Evolutionary conservation across 768 basidiomycete species (phyloP).

Genomic region (Calocybe indica): DNA sequence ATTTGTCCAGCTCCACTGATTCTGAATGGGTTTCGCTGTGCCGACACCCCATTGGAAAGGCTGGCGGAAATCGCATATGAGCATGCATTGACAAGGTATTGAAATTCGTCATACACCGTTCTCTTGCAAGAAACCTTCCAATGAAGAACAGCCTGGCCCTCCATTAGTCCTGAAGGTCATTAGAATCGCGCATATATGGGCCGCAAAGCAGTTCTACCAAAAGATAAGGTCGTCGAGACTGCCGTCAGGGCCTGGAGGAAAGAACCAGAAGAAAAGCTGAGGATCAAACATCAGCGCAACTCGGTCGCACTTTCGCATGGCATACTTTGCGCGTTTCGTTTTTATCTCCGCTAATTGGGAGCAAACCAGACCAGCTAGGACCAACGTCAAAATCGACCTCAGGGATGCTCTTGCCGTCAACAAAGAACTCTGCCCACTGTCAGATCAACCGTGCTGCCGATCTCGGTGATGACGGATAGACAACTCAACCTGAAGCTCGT

Average conservation of each 20-base stretch:
- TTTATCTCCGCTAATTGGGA: constrained; percentile 56
- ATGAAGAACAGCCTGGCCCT: constrained; percentile 74
- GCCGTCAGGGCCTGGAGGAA: constrained; percentile 70
- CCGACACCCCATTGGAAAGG: constrained; percentile 65
- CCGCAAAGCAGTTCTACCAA: constrained; percentile 37
- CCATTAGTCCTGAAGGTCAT: constrained; percentile 57
- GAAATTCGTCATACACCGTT: constrained; percentile 49
- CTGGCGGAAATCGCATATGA: constrained; percentile 12
- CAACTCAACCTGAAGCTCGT: constrained; percentile 47
- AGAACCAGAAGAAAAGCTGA: constrained; percentile 82
- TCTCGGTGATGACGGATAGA: not conserved
- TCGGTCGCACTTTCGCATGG: not conserved
- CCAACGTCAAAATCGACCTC: constrained; percentile 70
- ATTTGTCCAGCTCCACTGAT: constrained; percentile 76
- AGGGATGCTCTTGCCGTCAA: constrained; percentile 60
- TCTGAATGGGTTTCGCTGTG: constrained; percentile 55
- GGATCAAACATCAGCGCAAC: not conserved
- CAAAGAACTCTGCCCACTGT: constrained; percentile 51
- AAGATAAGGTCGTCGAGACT: constrained; percentile 70
- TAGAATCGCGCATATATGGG: not conserved
- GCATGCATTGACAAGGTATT: constrained; percentile 16
- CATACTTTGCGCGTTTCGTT: constrained; percentile 62
- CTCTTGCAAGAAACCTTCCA: constrained; percentile 68
- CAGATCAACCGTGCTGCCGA: not conserved
- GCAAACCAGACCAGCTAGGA: constrained; percentile 67